Percentiles rank a stretch among this genome's conserved stretches.
These are phyloP conservation scores for Picea glauca DNA, from an alignment of 75 land plant genomes.

Conservation along the genomic window DNA sequence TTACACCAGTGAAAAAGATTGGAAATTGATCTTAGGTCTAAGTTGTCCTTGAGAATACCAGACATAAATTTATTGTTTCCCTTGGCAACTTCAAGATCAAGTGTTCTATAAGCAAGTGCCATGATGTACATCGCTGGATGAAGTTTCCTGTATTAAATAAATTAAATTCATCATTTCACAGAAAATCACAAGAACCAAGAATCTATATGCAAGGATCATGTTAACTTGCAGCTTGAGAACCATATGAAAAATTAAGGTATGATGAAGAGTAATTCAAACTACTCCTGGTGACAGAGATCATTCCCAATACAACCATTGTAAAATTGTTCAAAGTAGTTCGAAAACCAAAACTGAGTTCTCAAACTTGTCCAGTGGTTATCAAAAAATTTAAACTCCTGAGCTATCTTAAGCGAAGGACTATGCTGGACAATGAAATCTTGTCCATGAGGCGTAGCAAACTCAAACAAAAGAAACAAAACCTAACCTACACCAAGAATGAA, in stretches of 20 bases:
- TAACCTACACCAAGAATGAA: not conserved
- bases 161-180: not conserved
- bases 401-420: not conserved
- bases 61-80: slow-evolving; percentile 21
- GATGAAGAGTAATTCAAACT: not conserved
- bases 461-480: not conserved
- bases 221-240: not conserved
- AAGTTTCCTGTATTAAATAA: slow-evolving; percentile 42
- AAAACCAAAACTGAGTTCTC: slow-evolving; percentile 4
- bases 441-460: not conserved
- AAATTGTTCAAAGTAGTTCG: not conserved
- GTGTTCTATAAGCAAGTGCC: slow-evolving; percentile 84
- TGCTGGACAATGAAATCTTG: not conserved
- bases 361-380: not conserved
- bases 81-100: slow-evolving; percentile 68
- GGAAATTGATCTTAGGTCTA: slow-evolving; percentile 7
- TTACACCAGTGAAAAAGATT: slow-evolving; percentile 9
- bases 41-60: not conserved
- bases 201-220: not conserved
- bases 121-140: slow-evolving; percentile 91
- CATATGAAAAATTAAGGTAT: not conserved
- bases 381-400: not conserved
- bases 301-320: not conserved
- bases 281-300: not conserved
- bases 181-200: not conserved